These are phyloP conservation scores for Aquilaria yunnanensis DNA, from an alignment of 345 rosid species.

Conservation along the genomic window DNA sequence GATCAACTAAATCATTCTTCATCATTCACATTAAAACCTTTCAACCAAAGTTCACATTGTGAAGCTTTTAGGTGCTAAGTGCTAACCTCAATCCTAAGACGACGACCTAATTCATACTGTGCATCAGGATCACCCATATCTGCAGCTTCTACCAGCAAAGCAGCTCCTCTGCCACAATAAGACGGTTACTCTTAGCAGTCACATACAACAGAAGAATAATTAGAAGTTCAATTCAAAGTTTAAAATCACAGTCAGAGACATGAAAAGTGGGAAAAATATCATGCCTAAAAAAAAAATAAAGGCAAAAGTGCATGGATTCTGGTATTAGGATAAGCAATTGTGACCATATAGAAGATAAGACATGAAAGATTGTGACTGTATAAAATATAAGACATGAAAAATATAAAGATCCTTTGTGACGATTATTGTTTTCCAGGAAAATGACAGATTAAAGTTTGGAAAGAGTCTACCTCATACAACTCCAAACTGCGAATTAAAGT, in stretches of 20 bases:
- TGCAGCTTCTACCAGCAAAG: constrained; percentile 90
- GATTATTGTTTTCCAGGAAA: too few species aligned
- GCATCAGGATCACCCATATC: constrained; percentile 94
- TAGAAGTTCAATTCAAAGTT: neutral
- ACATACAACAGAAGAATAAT: constrained; percentile 1
- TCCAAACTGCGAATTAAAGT: too few species aligned
- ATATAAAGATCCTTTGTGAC: too few species aligned
- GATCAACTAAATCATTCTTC: neutral
- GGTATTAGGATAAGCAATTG: too few species aligned
- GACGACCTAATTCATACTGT: constrained; percentile 80
- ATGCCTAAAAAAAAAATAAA: too few species aligned
- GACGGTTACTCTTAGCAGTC: constrained; percentile 4
- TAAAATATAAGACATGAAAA: too few species aligned
- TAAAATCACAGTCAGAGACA: neutral
- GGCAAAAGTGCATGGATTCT: too few species aligned
- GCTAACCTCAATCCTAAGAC: constrained; percentile 73
- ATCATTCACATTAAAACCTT: neutral
- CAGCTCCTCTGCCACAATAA: constrained; percentile 59
- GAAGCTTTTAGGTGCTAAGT: constrained; percentile 22
- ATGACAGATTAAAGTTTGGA: too few species aligned
- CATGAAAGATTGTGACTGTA: too few species aligned
- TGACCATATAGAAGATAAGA: too few species aligned
- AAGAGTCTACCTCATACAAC: too few species aligned
- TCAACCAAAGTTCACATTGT: neutral
- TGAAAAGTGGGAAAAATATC: neutral